A percentile compares a stretch with the other conserved stretches of the same genome.
These are phyloP conservation scores for Colletotrichum spaethianum DNA, from an alignment of 2,329 filamentous ascomycete genomes.

Conservation along the genomic window DNA sequence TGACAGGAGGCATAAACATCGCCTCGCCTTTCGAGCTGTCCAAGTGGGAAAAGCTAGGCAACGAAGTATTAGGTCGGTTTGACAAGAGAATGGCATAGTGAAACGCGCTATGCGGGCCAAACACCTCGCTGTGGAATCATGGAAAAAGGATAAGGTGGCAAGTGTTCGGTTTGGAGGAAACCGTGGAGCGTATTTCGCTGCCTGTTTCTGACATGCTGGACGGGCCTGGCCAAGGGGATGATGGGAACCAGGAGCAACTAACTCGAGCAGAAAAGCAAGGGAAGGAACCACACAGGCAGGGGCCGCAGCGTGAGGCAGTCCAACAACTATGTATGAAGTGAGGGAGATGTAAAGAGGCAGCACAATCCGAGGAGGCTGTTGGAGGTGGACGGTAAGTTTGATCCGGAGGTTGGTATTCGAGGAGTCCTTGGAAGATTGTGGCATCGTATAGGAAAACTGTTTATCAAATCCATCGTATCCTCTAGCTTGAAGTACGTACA, in stretches of 20 bases:
- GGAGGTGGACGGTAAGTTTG: slow-evolving; percentile 52
- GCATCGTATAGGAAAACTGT: background rate
- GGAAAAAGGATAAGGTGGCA: slow-evolving; percentile 56
- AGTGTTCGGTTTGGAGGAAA: slow-evolving; percentile 53
- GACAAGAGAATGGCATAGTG: slow-evolving; percentile 35
- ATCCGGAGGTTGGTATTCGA: slow-evolving; percentile 50
- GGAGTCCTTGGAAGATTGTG: slow-evolving; percentile 12
- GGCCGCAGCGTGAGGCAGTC: slow-evolving; percentile 47
- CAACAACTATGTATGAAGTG: slow-evolving; percentile 48
- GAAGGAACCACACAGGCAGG: slow-evolving; percentile 44
- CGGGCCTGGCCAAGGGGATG: slow-evolving; percentile 52
- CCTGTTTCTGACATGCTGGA: slow-evolving; percentile 58
- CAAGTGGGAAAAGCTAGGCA: slow-evolving; percentile 50
- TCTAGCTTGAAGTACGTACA: background rate
- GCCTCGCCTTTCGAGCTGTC: slow-evolving; percentile 55
- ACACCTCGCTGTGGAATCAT: slow-evolving; percentile 58
- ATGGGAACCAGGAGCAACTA: slow-evolving; percentile 56
- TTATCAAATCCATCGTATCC: background rate
- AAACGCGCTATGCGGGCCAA: slow-evolving; percentile 48
- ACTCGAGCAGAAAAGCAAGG: slow-evolving; percentile 47
- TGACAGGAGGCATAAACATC: slow-evolving; percentile 60
- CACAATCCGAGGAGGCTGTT: slow-evolving; percentile 49
- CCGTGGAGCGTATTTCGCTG: slow-evolving; percentile 60
- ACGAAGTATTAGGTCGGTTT: slow-evolving; percentile 48
- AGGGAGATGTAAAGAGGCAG: slow-evolving; percentile 46